phyloP scores from a whole-genome alignment of 352 stramenopile species.

The Thalassiosira pacifica region DNA sequence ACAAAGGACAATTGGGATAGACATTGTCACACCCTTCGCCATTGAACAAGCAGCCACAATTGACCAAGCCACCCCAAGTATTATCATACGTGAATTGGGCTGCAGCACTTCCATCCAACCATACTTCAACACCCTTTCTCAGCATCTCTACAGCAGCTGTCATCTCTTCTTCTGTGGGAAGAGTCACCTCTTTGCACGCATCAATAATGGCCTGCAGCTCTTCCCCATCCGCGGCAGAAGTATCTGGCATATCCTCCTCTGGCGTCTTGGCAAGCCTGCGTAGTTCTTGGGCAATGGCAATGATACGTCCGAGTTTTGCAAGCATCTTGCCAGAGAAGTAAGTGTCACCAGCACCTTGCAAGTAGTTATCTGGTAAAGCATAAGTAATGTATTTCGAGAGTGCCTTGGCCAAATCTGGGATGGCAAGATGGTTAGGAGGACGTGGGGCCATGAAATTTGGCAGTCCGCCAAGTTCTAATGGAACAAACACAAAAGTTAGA shows the following conservation, averaged over 20 bases:
- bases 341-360: slow-evolving; percentile 86
- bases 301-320: slow-evolving; percentile 86
- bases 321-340: slow-evolving; percentile 89
- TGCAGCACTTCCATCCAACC: slow-evolving; percentile 86
- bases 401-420: slow-evolving; percentile 70
- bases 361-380: slow-evolving; percentile 82
- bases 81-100: slow-evolving; percentile 87
- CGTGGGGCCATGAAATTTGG: slow-evolving; percentile 78
- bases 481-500: background rate
- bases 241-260: slow-evolving; percentile 32
- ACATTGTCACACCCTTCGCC: slow-evolving; percentile 77
- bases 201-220: slow-evolving; percentile 48
- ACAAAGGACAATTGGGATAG: slow-evolving; percentile 83
- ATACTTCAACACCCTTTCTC: slow-evolving; percentile 78
- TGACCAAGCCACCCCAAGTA: slow-evolving; percentile 87
- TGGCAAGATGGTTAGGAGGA: slow-evolving; percentile 68
- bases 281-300: slow-evolving; percentile 86
- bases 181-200: slow-evolving; percentile 55
- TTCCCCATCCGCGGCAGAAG: slow-evolving; percentile 32
- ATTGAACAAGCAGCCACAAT: slow-evolving; percentile 87
- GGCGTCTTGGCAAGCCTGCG: slow-evolving; percentile 60
- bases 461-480: slow-evolving; percentile 47
- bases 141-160: slow-evolving; percentile 66
- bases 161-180: slow-evolving; percentile 75
- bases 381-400: slow-evolving; percentile 84